These are phyloP conservation scores for Nigrospora oryzae DNA, from an alignment of 2,329 filamentous ascomycete species.

Conservation along the genomic window DNA sequence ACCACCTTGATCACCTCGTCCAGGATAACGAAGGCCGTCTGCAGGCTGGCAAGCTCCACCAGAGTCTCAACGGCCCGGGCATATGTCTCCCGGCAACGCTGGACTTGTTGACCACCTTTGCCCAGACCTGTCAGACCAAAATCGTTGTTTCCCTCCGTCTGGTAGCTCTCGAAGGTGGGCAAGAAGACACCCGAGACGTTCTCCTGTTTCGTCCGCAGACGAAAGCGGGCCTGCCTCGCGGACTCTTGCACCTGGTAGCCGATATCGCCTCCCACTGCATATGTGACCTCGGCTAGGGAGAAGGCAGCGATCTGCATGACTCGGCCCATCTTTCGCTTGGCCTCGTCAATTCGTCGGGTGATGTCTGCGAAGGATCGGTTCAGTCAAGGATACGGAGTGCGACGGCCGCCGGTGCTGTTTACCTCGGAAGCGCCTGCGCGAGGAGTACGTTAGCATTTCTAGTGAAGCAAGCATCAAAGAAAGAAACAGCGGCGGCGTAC, in stretches of 20 bases:
- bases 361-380: slow-evolving; percentile 57
- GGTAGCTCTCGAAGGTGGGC: slow-evolving; percentile 86
- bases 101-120: slow-evolving; percentile 95
- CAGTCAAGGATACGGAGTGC: background rate
- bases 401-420: slow-evolving; percentile 13
- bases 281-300: slow-evolving; percentile 93
- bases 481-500: slow-evolving; percentile 37
- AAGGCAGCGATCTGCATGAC: slow-evolving; percentile 99
- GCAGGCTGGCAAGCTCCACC: slow-evolving; percentile 87
- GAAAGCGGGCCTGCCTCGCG: slow-evolving; percentile 84
- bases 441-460: slow-evolving; percentile 6
- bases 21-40: slow-evolving; percentile 95
- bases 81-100: slow-evolving; percentile 92
- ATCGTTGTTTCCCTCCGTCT: slow-evolving; percentile 83
- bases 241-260: slow-evolving; percentile 97
- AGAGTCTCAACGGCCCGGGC: slow-evolving; percentile 90
- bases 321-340: slow-evolving; percentile 97
- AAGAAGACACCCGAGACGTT: slow-evolving; percentile 96
- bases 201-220: slow-evolving; percentile 90
- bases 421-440: slow-evolving; percentile 77
- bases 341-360: slow-evolving; percentile 93
- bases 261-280: slow-evolving; percentile 91
- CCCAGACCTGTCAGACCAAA: slow-evolving; percentile 93
- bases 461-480: background rate
- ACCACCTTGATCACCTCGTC: slow-evolving; percentile 99